Percentiles rank a stretch among this genome's conserved stretches.
Conservation (phyloP, 2,329 filamentous ascomycete species). For the Pseudopyricularia cyperi region DNA sequence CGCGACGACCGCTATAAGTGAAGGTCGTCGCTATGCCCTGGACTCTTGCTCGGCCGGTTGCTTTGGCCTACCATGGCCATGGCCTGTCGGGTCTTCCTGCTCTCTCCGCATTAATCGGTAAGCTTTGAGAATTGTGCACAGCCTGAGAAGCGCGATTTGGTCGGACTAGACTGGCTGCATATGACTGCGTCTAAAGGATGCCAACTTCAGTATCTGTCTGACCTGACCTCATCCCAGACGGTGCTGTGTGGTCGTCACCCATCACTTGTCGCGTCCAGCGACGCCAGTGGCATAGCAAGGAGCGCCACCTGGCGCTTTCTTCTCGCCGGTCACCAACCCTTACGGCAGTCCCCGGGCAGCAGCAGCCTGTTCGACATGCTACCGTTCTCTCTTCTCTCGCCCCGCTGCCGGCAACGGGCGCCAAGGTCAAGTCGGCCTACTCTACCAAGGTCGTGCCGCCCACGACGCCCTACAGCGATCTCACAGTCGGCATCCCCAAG, state of each 20-base stretch:
- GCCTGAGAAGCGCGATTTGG: background rate
- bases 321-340: conserved; percentile 10
- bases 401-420: conserved; percentile 6
- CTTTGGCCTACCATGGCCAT: conserved; percentile 7
- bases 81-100: conserved; percentile 4
- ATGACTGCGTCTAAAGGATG: no score
- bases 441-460: conserved; percentile 27
- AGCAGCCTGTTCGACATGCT: conserved; percentile 26
- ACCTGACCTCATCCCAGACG: background rate
- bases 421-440: conserved; percentile 14
- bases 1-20: background rate
- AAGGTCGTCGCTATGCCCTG: conserved; percentile 7
- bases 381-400: conserved; percentile 19
- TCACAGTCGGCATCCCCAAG: conserved; percentile 67
- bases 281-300: conserved; percentile 23
- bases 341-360: conserved; percentile 9
- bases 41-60: conserved; percentile 9
- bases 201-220: no score
- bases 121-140: conserved; percentile 1
- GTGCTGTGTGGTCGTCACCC: background rate
- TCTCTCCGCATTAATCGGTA: conserved; percentile 8
- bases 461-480: conserved; percentile 51
- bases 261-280: background rate
- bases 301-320: conserved; percentile 10
- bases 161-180: background rate